Base-by-base conservation (phyloP, 257 asterid genomes). In the Cruciata laevipes region DNA sequence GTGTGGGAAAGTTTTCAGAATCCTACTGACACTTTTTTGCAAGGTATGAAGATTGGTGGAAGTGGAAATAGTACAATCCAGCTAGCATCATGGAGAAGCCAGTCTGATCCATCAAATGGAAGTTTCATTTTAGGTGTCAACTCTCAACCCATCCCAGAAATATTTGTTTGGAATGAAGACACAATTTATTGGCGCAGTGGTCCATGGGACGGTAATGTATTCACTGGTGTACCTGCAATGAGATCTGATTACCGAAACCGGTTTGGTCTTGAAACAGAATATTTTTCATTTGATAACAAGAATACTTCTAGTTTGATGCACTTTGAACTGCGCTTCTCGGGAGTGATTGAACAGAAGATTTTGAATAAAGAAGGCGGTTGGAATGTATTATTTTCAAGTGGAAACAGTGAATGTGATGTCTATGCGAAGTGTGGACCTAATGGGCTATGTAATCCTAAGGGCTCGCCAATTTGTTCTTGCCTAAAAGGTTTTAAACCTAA, bases 351-450 rank as follows among this genome's bases (percentile, higher is more conserved):
- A 40, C 44, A 65, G 32, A 75, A 60, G 69, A 6, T 6, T 17
- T 66, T 65, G 44, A 35, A 5, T 31, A 57, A 9, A 17, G 58
- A 66, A 11, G 33, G 33, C 25, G 49, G 73, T 20, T 72, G 78
- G 80, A 1, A 38, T 27, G 61, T 63, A 10, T 0, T 67, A 6
- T 69, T 57, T 52, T 63, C 69, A 47, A 20, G 21, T 30, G 30
- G 20, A n/a, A 10, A 5, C 10, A 67, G 20, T 1, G 66, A 62
- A 27, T 73, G 72, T 31, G 70, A 69, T 31, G 7, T 61, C 9
- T 75, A 33, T 38, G 85, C 82, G 5, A 62, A n/a, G 30, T 85
- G 92, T 23, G 95, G 93, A 16, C 67, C 77, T 4, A 83, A 82
- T 61, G 85, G 93, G n/a, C 69, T 63, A 35, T 87, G 91, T 76